These are phyloP conservation scores for Stromatinia cepivora DNA, from an alignment of 2,329 filamentous ascomycete genomes.

Conservation along the genomic window DNA sequence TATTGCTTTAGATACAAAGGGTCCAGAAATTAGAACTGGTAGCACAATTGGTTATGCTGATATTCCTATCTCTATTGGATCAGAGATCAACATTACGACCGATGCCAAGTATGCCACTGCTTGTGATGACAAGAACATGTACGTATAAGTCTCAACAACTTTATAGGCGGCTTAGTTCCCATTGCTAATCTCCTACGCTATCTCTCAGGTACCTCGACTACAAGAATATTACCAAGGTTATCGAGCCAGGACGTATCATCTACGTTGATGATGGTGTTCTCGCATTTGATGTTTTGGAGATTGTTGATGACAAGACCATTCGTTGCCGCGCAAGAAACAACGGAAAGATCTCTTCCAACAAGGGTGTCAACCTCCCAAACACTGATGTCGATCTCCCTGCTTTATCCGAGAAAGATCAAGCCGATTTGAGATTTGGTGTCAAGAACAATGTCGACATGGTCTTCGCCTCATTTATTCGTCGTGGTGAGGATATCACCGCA, in stretches of 20 bases:
- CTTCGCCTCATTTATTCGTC: constrained; percentile 97
- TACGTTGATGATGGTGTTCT: constrained; percentile 98
- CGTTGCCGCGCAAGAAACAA: constrained; percentile 90
- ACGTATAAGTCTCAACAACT: constrained; percentile 43
- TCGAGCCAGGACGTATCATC: constrained; percentile 85
- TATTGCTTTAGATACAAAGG: constrained; percentile 86
- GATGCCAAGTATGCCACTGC: constrained; percentile 86
- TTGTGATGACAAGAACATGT: constrained; percentile 93
- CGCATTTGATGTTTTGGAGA: constrained; percentile 87
- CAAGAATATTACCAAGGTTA: constrained; percentile 99
- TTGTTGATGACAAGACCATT: constrained; percentile 87
- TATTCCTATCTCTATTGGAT: constrained; percentile 78
- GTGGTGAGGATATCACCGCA: constrained; percentile 85
- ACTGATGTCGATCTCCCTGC: constrained; percentile 98
- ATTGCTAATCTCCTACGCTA: constrained; percentile 1
- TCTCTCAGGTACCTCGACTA: constrained; percentile 85
- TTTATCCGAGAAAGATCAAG: constrained; percentile 97
- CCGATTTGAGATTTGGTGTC: constrained; percentile 90
- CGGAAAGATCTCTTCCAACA: constrained; percentile 97
- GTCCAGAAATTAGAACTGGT: constrained; percentile 83
- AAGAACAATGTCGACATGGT: constrained; percentile 99
- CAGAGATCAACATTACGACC: constrained; percentile 92
- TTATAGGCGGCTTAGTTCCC: neutral
- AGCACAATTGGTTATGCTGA: constrained; percentile 71
- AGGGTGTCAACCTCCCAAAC: constrained; percentile 98